Evolutionary conservation across 352 stramenopile genomes (phyloP).

Genomic region (Pythium dissimile): DNA sequence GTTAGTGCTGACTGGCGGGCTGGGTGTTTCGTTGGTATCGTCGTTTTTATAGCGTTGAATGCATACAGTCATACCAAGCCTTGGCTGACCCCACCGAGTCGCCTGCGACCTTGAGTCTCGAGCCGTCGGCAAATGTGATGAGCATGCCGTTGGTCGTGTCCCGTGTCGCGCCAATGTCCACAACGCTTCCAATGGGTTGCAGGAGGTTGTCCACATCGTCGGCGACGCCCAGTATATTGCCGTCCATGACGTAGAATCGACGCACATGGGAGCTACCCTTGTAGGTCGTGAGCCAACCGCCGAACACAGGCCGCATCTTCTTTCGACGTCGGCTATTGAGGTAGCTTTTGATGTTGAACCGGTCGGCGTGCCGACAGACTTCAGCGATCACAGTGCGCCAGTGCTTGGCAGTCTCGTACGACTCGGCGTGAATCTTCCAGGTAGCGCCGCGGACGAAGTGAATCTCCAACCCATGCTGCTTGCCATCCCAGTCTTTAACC

Average conservation of each 20-base stretch:
- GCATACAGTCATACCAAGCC: slow-evolving; percentile 72
- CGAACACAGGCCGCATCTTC: slow-evolving; percentile 62
- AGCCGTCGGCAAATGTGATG: slow-evolving; percentile 54
- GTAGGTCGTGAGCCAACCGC: slow-evolving; percentile 73
- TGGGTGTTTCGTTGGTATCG: not conserved
- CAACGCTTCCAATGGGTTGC: slow-evolving; percentile 54
- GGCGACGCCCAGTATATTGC: slow-evolving; percentile 57
- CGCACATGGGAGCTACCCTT: slow-evolving; percentile 41
- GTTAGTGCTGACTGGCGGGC: too few relatives aligned
- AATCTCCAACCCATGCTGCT: slow-evolving; percentile 68
- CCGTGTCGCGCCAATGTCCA: slow-evolving; percentile 57
- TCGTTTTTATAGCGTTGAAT: slow-evolving; percentile 9
- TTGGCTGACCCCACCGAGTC: slow-evolving; percentile 69
- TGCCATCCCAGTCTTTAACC: slow-evolving; percentile 66
- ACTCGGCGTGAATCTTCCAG: slow-evolving; percentile 72
- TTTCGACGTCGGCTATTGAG: slow-evolving; percentile 61
- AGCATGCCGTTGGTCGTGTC: slow-evolving; percentile 69
- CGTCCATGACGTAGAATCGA: slow-evolving; percentile 79
- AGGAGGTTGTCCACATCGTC: slow-evolving; percentile 81
- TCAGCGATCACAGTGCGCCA: slow-evolving; percentile 66
- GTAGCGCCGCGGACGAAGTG: slow-evolving; percentile 56
- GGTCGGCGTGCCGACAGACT: slow-evolving; percentile 41
- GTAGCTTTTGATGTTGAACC: slow-evolving; percentile 70
- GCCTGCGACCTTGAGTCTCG: slow-evolving; percentile 60
- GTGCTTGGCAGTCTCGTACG: slow-evolving; percentile 72